A percentile compares a stretch with the other conserved stretches of the same genome.
phyloP scores from a whole-genome alignment of 106 monocot genomes.

The Ottelia alismoides region DNA sequence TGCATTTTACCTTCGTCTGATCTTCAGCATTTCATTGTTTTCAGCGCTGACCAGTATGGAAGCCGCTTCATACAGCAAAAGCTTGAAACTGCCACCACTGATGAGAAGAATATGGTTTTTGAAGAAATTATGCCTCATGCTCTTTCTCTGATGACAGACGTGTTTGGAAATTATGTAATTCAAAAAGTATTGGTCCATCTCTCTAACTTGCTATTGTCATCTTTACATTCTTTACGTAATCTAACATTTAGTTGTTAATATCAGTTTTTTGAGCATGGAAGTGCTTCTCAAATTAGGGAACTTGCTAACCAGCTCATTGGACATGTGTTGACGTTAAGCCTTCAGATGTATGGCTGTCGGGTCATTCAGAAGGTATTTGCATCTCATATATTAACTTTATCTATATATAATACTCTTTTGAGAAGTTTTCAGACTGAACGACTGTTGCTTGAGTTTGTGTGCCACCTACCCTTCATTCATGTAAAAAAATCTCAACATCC shows the following conservation, averaged over 20 bases:
- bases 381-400: too few relatives aligned
- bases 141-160: constrained; percentile 70
- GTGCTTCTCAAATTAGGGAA: constrained; percentile 41
- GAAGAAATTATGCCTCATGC: constrained; percentile 60
- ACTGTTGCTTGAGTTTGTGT: too few relatives aligned
- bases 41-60: constrained; percentile 76
- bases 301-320: constrained; percentile 48
- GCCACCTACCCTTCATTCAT: too few relatives aligned
- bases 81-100: constrained; percentile 56
- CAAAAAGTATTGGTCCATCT: constrained; percentile 36
- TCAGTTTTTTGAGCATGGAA: constrained; percentile 79
- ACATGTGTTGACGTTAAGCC: constrained; percentile 55
- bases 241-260: neutral
- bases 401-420: too few relatives aligned
- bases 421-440: too few relatives aligned
- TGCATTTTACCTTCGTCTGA: neutral
- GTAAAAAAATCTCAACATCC: too few relatives aligned
- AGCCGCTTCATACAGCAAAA: constrained; percentile 90
- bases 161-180: constrained; percentile 83
- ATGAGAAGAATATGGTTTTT: constrained; percentile 69
- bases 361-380: constrained; percentile 82
- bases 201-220: too few relatives aligned
- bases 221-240: too few relatives aligned
- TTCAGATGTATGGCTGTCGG: constrained; percentile 88
- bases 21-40: neutral